Evolutionary conservation across 164 flowering plant species (phyloP), one percentile per base, ranked within the genome.

Genomic region (Aristolochia contorta): DNA sequence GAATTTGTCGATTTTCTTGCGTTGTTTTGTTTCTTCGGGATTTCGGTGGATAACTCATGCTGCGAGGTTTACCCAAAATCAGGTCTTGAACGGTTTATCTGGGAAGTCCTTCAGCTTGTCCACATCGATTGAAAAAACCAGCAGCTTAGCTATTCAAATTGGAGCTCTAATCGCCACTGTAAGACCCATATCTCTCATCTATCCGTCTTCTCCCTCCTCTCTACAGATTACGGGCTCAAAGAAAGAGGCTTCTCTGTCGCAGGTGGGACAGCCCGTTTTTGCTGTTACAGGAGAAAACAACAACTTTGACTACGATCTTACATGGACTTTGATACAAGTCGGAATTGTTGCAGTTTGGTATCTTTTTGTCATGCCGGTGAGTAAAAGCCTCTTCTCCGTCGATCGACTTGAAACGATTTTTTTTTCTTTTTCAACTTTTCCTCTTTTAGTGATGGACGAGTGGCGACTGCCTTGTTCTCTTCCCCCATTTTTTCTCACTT

Each of bases 241-340:
- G 30, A 3, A 15, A 41, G 27, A 43, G 27, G 8, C 37, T 21
- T 4, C 8, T 2, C 59, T 46, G 1, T 27, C 47, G 68, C 80
- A 89, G 91, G 69, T 78, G 56, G 87, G 79, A 54, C 75, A 81
- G 68, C 94, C 97, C 23, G 94, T 83, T 25, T 61, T 80, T 5
- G 94, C 92, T 0, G 79, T 85, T 1, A 90, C 97, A 0, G 97
- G 97, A 16, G 86, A 78, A 32, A 90, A 80, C 46, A 87, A 82
- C 45, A 18, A 49, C 53, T 47, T 78, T 16, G 78, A 79, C 59
- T 75, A 62, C 58, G 91, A 86, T 65, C 50, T 80, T 12, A 45
- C 56, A 23, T 71, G 62, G 77, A 71, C 63, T 43, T 46, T 84
- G 66, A 78, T 75, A 37, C 77, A 82, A 52, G 19, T 58, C 23